phyloP scores from a whole-genome alignment of 176 grass and related monocot genomes.

The Eragrostis nindensis region DNA sequence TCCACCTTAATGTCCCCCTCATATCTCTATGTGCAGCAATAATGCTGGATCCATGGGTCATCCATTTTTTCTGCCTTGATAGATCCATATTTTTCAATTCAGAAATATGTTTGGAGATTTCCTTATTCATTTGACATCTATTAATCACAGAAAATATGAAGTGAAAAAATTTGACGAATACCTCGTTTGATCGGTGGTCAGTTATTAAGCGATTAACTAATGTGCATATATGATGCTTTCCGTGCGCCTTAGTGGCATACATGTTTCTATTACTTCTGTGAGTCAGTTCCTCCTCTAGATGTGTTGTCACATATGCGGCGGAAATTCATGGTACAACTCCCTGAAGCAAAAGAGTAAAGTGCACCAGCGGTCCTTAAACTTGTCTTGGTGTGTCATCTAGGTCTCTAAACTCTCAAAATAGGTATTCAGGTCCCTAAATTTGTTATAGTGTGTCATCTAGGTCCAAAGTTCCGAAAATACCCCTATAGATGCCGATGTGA shows the following conservation, averaged over 20 bases:
- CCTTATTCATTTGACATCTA: background rate
- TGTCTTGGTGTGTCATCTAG: too few relatives aligned
- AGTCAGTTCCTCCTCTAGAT: background rate
- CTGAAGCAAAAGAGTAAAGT: too few relatives aligned
- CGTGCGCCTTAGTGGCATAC: background rate
- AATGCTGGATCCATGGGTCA: background rate
- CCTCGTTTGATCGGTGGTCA: background rate
- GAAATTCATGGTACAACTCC: too few relatives aligned
- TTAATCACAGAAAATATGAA: background rate
- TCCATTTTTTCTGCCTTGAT: background rate
- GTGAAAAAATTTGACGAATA: background rate
- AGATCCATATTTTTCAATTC: conserved; percentile 22
- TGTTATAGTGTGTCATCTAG: too few relatives aligned
- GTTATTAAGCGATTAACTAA: background rate
- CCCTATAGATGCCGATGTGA: too few relatives aligned
- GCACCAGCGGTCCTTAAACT: too few relatives aligned
- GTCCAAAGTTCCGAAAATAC: too few relatives aligned
- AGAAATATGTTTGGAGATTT: background rate
- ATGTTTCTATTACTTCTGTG: background rate
- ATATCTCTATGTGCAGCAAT: background rate
- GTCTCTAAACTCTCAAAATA: too few relatives aligned
- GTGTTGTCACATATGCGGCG: conserved; percentile 16
- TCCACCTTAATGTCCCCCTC: background rate
- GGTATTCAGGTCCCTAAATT: too few relatives aligned
- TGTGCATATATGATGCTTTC: background rate